Evolutionary conservation across 2,329 filamentous ascomycete genomes (phyloP), one percentile per base, ranked within the genome.

Genomic region (Monosporascus sp.): DNA sequence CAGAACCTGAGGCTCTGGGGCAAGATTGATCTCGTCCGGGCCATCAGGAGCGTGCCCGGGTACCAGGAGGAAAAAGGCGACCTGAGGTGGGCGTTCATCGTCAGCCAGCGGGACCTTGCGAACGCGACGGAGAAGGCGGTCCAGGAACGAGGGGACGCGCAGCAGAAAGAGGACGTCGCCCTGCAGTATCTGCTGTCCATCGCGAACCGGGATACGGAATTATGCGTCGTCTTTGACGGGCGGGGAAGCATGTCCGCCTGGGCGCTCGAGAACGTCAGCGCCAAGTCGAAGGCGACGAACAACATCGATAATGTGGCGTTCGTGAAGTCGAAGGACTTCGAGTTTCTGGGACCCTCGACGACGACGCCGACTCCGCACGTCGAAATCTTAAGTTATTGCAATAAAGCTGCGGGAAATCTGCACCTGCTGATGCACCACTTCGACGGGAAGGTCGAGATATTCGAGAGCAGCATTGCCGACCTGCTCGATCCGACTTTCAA

Each of bases 271-370:
- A 92, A 93, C 64, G 81, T 96, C 20, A 87, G 88, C 37, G 85
- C 82, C 62, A 90, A 86, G 64, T 75, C 78, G 35, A 83, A 82
- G 60, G 82, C 82, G 54, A 77, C 80, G 4, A 78, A 83, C 27
- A 84, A 86, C 57, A 82, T 93, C n/a, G 95, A 94, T 74, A 94
- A 90, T 65, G 86, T 97, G 60, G 85, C 90, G 1, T 89, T 95
- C 64, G 81, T 92, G 25, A 83, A 89, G 63, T 79, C 79, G 1
- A 65, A 72, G 18, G 73, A 79, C 51, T 73, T 85, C 38, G 73
- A 77, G 38, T 76, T 77, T 45, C 59, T 79, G n/a, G 67, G 64
- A 11, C 59, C 57, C 25, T 57, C 59, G 44, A 52, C 53, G 14
- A 11, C 59, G 41, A 52, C 53, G 8, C 62, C 54, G 22, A 48